A percentile compares a stretch with the other conserved stretches of the same genome.
Evolutionary conservation across 257 asterid genomes (phyloP).

Genomic region (Coffea canephora): DNA sequence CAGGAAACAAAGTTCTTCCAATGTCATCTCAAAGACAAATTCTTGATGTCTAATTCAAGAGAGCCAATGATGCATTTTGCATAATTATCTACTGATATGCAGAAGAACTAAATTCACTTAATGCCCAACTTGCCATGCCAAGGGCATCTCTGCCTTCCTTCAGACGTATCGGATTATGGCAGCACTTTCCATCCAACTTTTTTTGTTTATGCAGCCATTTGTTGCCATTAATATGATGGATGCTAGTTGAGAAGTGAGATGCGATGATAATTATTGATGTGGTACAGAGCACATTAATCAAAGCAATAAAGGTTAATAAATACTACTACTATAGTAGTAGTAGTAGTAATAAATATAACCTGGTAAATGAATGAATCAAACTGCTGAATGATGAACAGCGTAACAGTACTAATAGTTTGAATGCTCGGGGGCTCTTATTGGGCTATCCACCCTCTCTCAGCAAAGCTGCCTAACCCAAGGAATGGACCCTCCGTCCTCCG

Average conservation of each 20-base stretch:
- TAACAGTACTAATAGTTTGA: no score
- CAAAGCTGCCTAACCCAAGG: no score
- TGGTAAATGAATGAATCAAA: no score
- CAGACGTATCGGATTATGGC: not conserved
- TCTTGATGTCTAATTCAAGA: not conserved
- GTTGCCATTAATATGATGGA: no score
- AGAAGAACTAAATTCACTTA: not conserved
- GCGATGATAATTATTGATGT: not conserved
- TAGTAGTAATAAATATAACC: no score
- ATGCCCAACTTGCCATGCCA: not conserved
- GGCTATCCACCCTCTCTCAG: no score
- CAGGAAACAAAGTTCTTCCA: not conserved
- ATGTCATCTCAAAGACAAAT: conserved; percentile 7
- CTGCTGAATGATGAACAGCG: no score
- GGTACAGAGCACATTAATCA: no score
- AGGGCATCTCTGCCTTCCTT: not conserved
- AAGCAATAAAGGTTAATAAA: no score
- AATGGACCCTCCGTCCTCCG: no score
- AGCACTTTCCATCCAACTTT: not conserved
- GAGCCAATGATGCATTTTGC: not conserved
- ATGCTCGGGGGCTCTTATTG: no score
- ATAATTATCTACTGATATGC: not conserved
- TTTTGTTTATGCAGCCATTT: not conserved
- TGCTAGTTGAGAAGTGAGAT: not conserved
- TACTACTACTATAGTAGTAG: no score